Evolutionary conservation across 2,329 filamentous ascomycete species (phyloP).

Genomic region (Colletotrichum gigasporum): DNA sequence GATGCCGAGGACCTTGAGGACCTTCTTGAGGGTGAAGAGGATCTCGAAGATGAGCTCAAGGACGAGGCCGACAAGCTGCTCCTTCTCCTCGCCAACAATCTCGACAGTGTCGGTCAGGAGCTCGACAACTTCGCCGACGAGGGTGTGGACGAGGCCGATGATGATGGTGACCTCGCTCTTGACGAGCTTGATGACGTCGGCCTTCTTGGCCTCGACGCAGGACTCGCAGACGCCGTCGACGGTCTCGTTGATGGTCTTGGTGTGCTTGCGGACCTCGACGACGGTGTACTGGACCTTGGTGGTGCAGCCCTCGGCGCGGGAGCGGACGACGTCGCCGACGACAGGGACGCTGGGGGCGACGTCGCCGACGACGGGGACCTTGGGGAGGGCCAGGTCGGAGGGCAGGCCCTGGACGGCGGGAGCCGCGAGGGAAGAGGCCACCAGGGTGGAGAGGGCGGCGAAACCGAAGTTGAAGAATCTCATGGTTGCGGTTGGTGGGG

Average conservation of each 20-base stretch:
- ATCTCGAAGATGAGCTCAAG: slow-evolving; percentile 26
- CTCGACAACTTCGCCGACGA: slow-evolving; percentile 6
- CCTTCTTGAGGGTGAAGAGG: slow-evolving; percentile 11
- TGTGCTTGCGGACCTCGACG: slow-evolving; percentile 26
- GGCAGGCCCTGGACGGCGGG: background rate
- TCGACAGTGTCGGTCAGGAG: slow-evolving; percentile 5
- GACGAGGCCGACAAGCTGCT: slow-evolving; percentile 15
- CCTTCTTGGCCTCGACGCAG: slow-evolving; percentile 11
- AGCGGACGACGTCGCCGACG: background rate
- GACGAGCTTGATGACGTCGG: slow-evolving; percentile 10
- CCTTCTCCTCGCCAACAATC: slow-evolving; percentile 27
- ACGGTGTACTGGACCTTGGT: slow-evolving; percentile 21
- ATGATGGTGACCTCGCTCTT: slow-evolving; percentile 26
- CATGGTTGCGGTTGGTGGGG: slow-evolving; percentile 7
- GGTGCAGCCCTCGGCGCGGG: slow-evolving; percentile 14
- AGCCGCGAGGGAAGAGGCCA: slow-evolving; percentile 17
- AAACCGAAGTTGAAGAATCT: slow-evolving; percentile 25
- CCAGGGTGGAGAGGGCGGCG: slow-evolving; percentile 15
- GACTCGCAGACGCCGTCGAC: slow-evolving; percentile 4
- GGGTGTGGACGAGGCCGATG: slow-evolving; percentile 10
- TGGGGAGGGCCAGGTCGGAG: background rate
- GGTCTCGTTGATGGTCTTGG: slow-evolving; percentile 23
- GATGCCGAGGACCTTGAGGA: slow-evolving; percentile 12
- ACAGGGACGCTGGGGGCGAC: background rate
- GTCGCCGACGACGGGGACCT: background rate